Evolutionary conservation across 1,284 basidiomycete species (phyloP), one percentile per base, ranked within the genome.

Genomic region (Rhodofomes roseus): DNA sequence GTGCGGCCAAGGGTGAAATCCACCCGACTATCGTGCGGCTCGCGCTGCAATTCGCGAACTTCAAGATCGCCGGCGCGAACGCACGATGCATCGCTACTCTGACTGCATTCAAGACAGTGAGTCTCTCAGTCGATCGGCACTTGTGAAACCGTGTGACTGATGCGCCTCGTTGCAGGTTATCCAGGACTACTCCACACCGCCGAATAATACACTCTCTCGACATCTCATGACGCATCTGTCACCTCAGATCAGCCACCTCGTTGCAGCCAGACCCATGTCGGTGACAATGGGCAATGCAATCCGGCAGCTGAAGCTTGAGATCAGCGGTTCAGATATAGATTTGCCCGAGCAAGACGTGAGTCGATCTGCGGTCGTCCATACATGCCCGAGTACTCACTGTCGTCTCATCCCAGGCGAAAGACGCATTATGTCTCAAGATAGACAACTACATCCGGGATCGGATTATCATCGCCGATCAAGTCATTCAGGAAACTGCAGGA

Each of bases 201-300:
- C 84, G 2, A 87, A 93, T 66, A 93, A 85, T 58, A 93, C 91
- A 0, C 84, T 95, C 34, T 91, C 92, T 9, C 82, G 93, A 59
- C 92, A 95, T 77, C 81, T 95, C 43, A 92, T 92, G 83, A 90
- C 90, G 12, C 85, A 94, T 74, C 80, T 95, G 39, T 93, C 92
- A 6, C 92, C 93, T 18, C 95, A 97, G 81, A 96, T 97, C 65
- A 89, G 86, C 27, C 90, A 95, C 74, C 83, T 96, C 18, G 92
- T 95, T 18, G 84, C 90, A 57, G 90, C 92, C 29, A 80, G 95
- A 55, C 92, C 93, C 0, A 90, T 96, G 87, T 92, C 92, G n/a
- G 87, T 94, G n/a, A 93, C 93, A 27, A 94, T 95, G 86, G 95
- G 93, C 0, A 96, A 96, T 69, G 95, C 95, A 0, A 94, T 95